Base-by-base conservation (phyloP, 2,329 filamentous ascomycete genomes). In the Trichophyton benhamiae region DNA sequence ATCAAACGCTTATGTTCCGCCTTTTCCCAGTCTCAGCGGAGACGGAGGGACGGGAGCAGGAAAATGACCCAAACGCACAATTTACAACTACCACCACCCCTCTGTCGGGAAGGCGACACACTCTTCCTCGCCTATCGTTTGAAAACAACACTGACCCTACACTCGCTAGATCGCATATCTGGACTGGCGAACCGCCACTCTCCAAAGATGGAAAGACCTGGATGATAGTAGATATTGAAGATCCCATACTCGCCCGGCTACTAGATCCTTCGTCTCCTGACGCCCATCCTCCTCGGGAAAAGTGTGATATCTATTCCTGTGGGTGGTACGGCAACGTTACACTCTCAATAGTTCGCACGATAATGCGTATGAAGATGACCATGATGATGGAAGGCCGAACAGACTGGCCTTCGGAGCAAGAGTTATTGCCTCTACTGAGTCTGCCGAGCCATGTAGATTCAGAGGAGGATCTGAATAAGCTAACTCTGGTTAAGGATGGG, bases 141-240 rank as follows among this genome's bases (percentile, higher is more conserved):
- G 59, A 64, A 41, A 57, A 58, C 58, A 49, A 52, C 57, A 58
- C 17, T 42, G 62, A 59, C 6, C 60, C 42, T 17, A 58, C 55
- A 38, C 62, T 57, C 62, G 65, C 20, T 68, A 55, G 53, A 41
- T 66, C 71, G 0, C 91, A 97, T 72, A 78, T 92, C 1, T 97
- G 96, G 73, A 89, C 95, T 64, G 92, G 92, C 55, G 79, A 84
- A 63, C 82, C 71, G 0, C 75, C 81, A 1, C 83, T 92, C 60
- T 83, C 84, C 15, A 82, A 83, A 1, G 91, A 96, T 68, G 91
- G 91, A 44, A 94, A 94, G 68, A 86, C 94, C 58, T 99, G 91
- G 87, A 94, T 97, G 77, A 82, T 95, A 27, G 95, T 91, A 75
- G 94, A 99, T 72, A 87, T 97, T 60, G 87, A 84, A 0, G 92